These are phyloP conservation scores for Phytophthora constricta DNA, from an alignment of 352 stramenopile species.

Conservation along the genomic window DNA sequence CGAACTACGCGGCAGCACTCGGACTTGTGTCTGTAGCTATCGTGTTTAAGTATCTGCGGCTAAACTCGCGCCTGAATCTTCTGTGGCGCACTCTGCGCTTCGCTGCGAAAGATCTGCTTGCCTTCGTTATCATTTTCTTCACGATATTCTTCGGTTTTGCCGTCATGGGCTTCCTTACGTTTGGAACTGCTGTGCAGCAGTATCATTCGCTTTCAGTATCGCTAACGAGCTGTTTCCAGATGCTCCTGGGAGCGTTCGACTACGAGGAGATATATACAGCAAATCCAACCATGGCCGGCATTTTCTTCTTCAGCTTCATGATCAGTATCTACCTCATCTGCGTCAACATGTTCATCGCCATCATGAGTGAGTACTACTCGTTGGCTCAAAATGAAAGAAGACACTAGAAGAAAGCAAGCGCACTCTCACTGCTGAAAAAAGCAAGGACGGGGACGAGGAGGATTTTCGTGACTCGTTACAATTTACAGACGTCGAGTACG, in stretches of 20 bases:
- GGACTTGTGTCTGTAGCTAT: constrained; percentile 76
- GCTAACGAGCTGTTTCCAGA: constrained; percentile 83
- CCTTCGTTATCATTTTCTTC: constrained; percentile 84
- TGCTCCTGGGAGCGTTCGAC: constrained; percentile 82
- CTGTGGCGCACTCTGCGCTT: constrained; percentile 84
- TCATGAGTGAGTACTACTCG: constrained; percentile 88
- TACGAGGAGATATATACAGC: constrained; percentile 72
- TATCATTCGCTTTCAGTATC: constrained; percentile 79
- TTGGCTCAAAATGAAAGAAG: constrained; percentile 76
- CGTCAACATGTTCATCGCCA: constrained; percentile 88
- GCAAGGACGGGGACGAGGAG: constrained; percentile 30
- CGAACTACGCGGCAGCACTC: constrained; percentile 63
- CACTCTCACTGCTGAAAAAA: constrained; percentile 36
- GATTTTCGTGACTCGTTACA: constrained; percentile 65
- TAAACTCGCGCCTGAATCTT: constrained; percentile 79
- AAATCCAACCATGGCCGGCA: constrained; percentile 73
- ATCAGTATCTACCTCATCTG: constrained; percentile 83
- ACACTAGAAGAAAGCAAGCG: constrained; percentile 59
- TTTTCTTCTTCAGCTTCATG: constrained; percentile 90
- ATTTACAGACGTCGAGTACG: constrained; percentile 77
- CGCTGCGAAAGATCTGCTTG: constrained; percentile 73
- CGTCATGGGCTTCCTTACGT: constrained; percentile 82
- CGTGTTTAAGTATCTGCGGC: constrained; percentile 84
- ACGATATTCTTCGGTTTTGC: constrained; percentile 81
- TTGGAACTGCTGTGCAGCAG: constrained; percentile 65